Percentiles rank a stretch among this genome's conserved stretches.
phyloP scores from a whole-genome alignment of 768 basidiomycete species.

The Psilocybe cubensis region DNA sequence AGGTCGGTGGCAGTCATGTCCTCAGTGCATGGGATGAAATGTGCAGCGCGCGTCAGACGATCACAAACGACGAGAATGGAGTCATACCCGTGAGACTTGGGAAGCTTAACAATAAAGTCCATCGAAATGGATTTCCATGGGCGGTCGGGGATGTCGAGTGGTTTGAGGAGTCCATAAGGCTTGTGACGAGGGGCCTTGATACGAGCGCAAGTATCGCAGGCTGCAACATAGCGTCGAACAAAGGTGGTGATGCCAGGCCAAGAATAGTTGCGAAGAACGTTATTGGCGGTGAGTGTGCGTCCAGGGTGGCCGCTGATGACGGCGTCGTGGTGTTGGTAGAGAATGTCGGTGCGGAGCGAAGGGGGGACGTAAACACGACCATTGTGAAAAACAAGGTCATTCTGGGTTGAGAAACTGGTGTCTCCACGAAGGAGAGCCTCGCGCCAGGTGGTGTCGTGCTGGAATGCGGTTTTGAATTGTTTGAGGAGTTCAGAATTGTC shows the following conservation, averaged over 20 bases:
- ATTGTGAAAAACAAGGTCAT: slow-evolving; percentile 28
- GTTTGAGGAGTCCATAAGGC: slow-evolving; percentile 39
- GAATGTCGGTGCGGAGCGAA: slow-evolving; percentile 29
- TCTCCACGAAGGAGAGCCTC: slow-evolving; percentile 21
- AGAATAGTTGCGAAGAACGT: slow-evolving; percentile 38
- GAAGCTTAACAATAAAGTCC: slow-evolving; percentile 47
- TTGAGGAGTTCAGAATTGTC: slow-evolving; percentile 30
- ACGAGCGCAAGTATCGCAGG: slow-evolving; percentile 38
- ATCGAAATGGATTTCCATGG: slow-evolving; percentile 44
- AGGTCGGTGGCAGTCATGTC: slow-evolving; percentile 31
- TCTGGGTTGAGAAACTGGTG: slow-evolving; percentile 17
- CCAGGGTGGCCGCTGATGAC: slow-evolving; percentile 37
- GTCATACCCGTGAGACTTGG: slow-evolving; percentile 37
- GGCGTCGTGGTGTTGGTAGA: slow-evolving; percentile 39
- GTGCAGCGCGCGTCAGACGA: slow-evolving; percentile 39
- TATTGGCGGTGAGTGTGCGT: slow-evolving; percentile 31
- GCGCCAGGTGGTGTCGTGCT: slow-evolving; percentile 25
- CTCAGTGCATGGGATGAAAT: slow-evolving; percentile 42
- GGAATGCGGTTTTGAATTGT: slow-evolving; percentile 25
- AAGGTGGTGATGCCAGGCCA: slow-evolving; percentile 38
- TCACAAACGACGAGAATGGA: slow-evolving; percentile 41
- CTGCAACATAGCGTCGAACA: slow-evolving; percentile 29
- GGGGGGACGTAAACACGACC: slow-evolving; percentile 31
- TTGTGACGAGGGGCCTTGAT: slow-evolving; percentile 35
- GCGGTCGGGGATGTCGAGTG: slow-evolving; percentile 35